Base-by-base conservation (phyloP, 139 green algal species). In the Axilococcus clingmanii region DNA sequence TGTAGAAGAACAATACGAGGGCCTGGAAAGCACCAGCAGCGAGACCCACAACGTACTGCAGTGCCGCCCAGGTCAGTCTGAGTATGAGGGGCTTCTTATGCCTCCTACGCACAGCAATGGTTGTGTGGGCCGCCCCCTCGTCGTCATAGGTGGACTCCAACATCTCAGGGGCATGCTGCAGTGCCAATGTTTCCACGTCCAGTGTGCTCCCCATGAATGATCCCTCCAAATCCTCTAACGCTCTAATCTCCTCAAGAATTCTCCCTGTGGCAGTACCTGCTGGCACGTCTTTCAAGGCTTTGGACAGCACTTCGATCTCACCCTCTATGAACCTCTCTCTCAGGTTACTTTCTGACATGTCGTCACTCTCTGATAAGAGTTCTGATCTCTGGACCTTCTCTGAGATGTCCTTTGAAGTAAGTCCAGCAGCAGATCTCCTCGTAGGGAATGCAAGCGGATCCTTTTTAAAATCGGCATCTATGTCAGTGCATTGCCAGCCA, bases 1-100 rank as follows among this genome's bases (percentile, higher is more conserved):
- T 73, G 55, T 92, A 94, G 40, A 86, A 76, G 30, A 87, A 62
- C 19, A 92, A 48, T 40, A 92, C 67, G 24, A 62, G 48, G 1
- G 67, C 69, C 38, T 81, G 74, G 33, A 74, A 64, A 16, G 81
- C 45, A 11, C 83, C 83, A 27, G 77, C 37, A 12, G 81, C 5
- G 46, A 67, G 71, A 22, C 81, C 83, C 4, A 64, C 71, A 27
- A 85, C 34, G 52, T 79, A 71, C 65, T 86, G 66, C 9, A 57
- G 55, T 40, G 72, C 29, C 11, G 45, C 61, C 17, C 24, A 38
- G 5, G 61, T 23, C 29, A 66, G 14, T 52, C 56, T 64, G 67
- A 31, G 11, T 22, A 20, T 52, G 48, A 25, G 27, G 24, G n/a
- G n/a, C n/a, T n/a, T n/a, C n/a, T 8, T 9, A 31, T 8, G 5